These are phyloP conservation scores for Cafeteria roenbergensis DNA, from an alignment of 108 stramenopile species.

Conservation along the genomic window DNA sequence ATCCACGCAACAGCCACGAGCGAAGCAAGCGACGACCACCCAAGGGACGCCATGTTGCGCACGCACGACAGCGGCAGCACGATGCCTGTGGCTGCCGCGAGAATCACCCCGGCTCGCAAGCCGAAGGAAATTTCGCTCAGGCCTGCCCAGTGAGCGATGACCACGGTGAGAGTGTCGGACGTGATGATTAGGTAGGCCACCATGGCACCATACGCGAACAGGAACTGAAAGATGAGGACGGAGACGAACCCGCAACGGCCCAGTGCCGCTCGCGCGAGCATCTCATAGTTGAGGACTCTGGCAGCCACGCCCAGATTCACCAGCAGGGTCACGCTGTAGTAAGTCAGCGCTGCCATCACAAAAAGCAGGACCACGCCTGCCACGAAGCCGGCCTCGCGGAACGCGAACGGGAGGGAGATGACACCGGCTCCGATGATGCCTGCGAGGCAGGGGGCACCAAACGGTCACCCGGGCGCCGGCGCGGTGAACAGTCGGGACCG, in stretches of 20 bases:
- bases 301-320: slow-evolving; percentile 24
- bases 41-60: slow-evolving; percentile 16
- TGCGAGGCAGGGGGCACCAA: too few species aligned
- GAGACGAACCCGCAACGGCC: slow-evolving; percentile 24
- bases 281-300: slow-evolving; percentile 34
- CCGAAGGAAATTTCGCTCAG: too few species aligned
- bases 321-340: slow-evolving; percentile 28
- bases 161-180: slow-evolving; percentile 19
- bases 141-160: neutral
- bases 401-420: slow-evolving; percentile 39
- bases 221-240: slow-evolving; percentile 19
- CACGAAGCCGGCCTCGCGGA: slow-evolving; percentile 27
- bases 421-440: slow-evolving; percentile 48
- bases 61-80: slow-evolving; percentile 28
- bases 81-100: slow-evolving; percentile 1
- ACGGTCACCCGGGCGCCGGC: too few species aligned
- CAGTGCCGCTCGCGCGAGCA: slow-evolving; percentile 18
- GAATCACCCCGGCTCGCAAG: too few species aligned
- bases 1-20: slow-evolving; percentile 22
- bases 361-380: slow-evolving; percentile 14
- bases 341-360: slow-evolving; percentile 21
- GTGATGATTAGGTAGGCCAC: slow-evolving; percentile 37
- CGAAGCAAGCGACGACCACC: slow-evolving; percentile 25
- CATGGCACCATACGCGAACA: slow-evolving; percentile 39
- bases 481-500: too few species aligned